Percentiles rank a stretch among this genome's conserved stretches.
Evolutionary conservation across 163 green algal genomes (phyloP).

Genomic region (Trebouxia gelatinosa): DNA sequence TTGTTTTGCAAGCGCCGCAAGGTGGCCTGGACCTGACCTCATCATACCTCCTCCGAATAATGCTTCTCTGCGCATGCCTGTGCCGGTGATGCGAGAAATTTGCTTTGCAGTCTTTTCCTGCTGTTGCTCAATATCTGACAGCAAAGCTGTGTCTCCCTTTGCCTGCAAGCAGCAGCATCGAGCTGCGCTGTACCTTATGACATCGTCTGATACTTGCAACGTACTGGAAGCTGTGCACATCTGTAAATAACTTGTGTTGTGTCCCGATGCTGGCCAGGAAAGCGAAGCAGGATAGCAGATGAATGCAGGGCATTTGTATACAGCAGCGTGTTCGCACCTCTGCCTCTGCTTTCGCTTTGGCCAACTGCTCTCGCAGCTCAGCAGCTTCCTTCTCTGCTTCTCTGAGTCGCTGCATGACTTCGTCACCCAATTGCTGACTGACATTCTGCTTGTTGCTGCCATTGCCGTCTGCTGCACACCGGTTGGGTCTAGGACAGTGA

Average conservation of each 20-base stretch:
- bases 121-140: conserved; percentile 27
- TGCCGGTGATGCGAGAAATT: conserved; percentile 42
- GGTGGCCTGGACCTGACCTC: background rate
- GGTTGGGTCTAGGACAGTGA: no score
- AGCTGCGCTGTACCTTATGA: background rate
- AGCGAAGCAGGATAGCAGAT: background rate
- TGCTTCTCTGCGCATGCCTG: conserved; percentile 46
- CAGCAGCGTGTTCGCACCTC: conserved; percentile 29
- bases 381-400: conserved; percentile 71
- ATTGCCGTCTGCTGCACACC: conserved; percentile 6
- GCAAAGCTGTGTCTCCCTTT: conserved; percentile 1
- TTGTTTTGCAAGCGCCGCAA: background rate
- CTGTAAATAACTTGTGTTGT: background rate
- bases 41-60: conserved; percentile 32
- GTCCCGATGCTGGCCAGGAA: background rate
- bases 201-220: background rate
- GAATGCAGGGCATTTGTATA: background rate
- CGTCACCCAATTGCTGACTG: conserved; percentile 52
- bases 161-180: background rate
- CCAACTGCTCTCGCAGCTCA: conserved; percentile 28
- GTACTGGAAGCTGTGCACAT: background rate
- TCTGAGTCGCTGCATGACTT: conserved; percentile 64
- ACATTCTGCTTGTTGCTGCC: conserved; percentile 7
- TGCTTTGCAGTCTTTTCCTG: conserved; percentile 31
- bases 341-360: conserved; percentile 31